Evolutionary conservation across 176 grass and related monocot genomes (phyloP).

Genomic region (Urochloa ruziziensis): DNA sequence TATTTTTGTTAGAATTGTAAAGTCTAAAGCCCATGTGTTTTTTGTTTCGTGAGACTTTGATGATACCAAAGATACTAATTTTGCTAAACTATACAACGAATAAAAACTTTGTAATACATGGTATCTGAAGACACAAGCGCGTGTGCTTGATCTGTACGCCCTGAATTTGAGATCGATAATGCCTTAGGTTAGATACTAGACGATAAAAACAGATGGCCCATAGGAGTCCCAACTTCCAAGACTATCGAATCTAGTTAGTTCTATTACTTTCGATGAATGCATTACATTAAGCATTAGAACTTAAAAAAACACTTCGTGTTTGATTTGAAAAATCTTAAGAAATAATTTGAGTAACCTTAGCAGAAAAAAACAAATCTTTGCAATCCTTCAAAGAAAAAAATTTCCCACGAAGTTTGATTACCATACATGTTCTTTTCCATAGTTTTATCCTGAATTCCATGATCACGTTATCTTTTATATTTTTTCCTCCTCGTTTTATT

Average conservation of each 20-base stretch:
- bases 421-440: slow-evolving; percentile 22
- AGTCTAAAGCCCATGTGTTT: not conserved
- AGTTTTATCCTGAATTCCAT: not conserved
- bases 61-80: not conserved
- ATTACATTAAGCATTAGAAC: not conserved
- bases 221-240: no score
- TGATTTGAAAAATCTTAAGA: not conserved
- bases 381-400: not conserved
- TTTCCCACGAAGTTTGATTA: slow-evolving; percentile 3
- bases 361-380: no score
- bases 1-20: not conserved
- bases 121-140: no score
- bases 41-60: not conserved
- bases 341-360: no score
- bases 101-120: no score
- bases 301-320: not conserved
- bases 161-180: no score
- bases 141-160: no score
- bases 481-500: not conserved
- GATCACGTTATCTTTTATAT: not conserved
- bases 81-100: not conserved
- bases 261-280: no score
- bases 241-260: no score
- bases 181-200: no score
- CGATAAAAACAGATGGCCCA: no score